phyloP scores from a whole-genome alignment of 2,329 filamentous ascomycete genomes.

The Diaporthe vexans region DNA sequence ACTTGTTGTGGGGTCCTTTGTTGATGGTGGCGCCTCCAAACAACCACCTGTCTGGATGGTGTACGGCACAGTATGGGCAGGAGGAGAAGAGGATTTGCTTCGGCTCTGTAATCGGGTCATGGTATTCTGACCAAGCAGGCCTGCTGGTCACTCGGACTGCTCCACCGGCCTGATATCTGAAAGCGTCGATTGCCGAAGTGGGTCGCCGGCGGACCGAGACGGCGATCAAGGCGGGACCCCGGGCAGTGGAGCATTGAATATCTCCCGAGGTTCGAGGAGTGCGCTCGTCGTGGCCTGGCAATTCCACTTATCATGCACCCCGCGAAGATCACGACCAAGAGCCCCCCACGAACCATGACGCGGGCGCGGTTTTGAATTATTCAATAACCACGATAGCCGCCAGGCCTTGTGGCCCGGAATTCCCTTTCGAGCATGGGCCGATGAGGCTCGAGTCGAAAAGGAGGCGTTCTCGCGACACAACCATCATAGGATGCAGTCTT shows the following conservation, averaged over 20 bases:
- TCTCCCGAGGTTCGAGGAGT: background rate
- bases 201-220: constrained; percentile 26
- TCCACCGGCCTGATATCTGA: background rate
- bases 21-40: background rate
- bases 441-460: constrained; percentile 23
- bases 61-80: background rate
- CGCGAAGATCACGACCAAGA: constrained; percentile 17
- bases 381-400: constrained; percentile 21
- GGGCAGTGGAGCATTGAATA: constrained; percentile 11
- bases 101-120: background rate
- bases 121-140: background rate
- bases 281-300: background rate
- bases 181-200: constrained; percentile 17
- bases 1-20: background rate
- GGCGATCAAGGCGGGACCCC: constrained; percentile 21
- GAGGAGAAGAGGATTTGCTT: background rate
- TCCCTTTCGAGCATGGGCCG: constrained; percentile 1
- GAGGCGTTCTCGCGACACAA: constrained; percentile 5
- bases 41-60: background rate
- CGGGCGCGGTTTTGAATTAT: background rate
- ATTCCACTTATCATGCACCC: constrained; percentile 32
- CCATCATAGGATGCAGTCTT: constrained; percentile 22
- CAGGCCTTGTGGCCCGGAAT: background rate
- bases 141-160: background rate
- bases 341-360: constrained; percentile 34